Evolutionary conservation across 2,329 filamentous ascomycete genomes (phyloP).

Genomic region (Fusarium ramigenum): DNA sequence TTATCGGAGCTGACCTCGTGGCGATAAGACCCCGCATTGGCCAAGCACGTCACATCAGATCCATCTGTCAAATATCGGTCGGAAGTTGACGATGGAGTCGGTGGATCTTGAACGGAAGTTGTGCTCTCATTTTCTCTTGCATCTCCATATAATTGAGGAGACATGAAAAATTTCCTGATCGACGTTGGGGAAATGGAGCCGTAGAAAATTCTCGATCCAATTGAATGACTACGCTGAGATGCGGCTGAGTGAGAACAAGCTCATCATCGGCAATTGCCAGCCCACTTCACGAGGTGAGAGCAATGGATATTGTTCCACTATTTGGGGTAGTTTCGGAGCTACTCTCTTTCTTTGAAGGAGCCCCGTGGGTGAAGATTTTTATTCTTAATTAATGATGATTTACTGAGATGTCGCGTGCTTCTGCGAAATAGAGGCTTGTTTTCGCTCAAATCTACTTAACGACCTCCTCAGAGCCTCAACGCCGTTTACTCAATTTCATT

Average conservation of each 20-base stretch:
- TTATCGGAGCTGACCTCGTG: background rate
- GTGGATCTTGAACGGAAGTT: conserved; percentile 20
- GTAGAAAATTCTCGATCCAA: background rate
- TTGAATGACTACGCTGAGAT: background rate
- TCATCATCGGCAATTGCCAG: background rate
- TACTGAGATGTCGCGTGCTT: background rate
- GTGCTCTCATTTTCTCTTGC: background rate
- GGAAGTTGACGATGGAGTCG: conserved; percentile 6
- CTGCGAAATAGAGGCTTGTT: too few species aligned
- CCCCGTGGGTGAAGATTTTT: background rate
- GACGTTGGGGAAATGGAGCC: background rate
- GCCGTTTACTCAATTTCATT: background rate
- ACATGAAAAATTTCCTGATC: background rate
- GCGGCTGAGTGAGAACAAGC: background rate
- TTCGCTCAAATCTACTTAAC: background rate
- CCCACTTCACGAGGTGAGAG: background rate
- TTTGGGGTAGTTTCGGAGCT: background rate
- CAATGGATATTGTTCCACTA: background rate
- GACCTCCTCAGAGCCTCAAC: background rate
- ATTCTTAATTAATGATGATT: too few species aligned
- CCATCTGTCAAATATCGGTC: conserved; percentile 13
- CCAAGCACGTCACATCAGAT: background rate
- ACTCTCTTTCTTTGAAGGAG: background rate
- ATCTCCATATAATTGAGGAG: background rate
- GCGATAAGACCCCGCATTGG: conserved; percentile 14